Evolutionary conservation across 2,329 filamentous ascomycete genomes (phyloP).

Genomic region (Paramyrothecium sp.): DNA sequence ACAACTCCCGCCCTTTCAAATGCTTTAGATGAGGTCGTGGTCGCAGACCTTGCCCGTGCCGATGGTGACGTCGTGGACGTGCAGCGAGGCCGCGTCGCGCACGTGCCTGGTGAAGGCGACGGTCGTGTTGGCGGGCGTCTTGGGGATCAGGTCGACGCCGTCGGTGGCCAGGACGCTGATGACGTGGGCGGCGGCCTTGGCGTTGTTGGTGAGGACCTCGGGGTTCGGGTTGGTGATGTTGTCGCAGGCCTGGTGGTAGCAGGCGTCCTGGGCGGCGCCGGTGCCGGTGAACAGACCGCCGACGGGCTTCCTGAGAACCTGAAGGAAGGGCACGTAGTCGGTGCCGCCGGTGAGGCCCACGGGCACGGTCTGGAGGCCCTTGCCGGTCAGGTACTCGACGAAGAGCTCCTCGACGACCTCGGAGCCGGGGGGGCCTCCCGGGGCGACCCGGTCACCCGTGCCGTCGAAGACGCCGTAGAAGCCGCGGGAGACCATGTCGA

Average conservation of each 20-base stretch:
- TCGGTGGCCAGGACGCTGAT: conserved; percentile 19
- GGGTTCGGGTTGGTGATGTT: conserved; percentile 29
- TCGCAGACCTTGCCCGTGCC: conserved; percentile 17
- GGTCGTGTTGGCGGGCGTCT: conserved; percentile 15
- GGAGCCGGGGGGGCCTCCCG: conserved; percentile 29
- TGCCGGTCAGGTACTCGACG: conserved; percentile 24
- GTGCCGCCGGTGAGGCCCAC: conserved; percentile 42
- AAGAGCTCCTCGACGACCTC: conserved; percentile 32
- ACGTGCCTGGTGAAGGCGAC: conserved; percentile 14
- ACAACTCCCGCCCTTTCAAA: too few relatives aligned
- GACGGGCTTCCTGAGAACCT: conserved; percentile 49
- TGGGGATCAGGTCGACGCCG: conserved; percentile 19
- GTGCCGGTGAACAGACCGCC: conserved; percentile 61
- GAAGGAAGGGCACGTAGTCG: conserved; percentile 61
- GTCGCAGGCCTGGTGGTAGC: conserved; percentile 33
- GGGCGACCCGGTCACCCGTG: conserved; percentile 31
- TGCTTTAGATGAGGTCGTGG: conserved; percentile 17
- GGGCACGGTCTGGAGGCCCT: conserved; percentile 28
- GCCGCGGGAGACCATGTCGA: conserved; percentile 37
- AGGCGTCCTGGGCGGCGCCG: conserved; percentile 41
- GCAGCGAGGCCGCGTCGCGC: conserved; percentile 4
- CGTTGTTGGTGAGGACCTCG: conserved; percentile 26
- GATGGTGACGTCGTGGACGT: conserved; percentile 13
- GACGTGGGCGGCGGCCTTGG: conserved; percentile 48
- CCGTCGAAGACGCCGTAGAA: conserved; percentile 34